phyloP scores from a whole-genome alignment of 257 asterid genomes.

The Solanum infundibuliforme region DNA sequence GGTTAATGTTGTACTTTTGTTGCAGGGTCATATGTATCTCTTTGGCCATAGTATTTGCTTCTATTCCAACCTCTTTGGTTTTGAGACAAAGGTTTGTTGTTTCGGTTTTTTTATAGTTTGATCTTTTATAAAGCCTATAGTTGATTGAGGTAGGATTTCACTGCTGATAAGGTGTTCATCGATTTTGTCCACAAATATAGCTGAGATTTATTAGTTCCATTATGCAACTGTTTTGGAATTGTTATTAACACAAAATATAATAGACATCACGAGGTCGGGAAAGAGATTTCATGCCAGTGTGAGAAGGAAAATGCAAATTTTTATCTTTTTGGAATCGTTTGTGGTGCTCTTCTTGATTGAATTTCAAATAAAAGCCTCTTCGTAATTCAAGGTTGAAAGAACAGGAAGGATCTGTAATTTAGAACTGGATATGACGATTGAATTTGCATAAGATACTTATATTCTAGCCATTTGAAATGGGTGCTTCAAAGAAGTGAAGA shows the following conservation, averaged over 20 bases:
- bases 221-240: neutral
- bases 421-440: neutral
- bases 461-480: neutral
- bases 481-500: neutral
- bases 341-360: neutral
- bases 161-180: neutral
- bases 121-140: neutral
- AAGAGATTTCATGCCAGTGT: neutral
- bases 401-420: neutral
- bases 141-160: neutral
- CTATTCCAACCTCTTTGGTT: slow-evolving; percentile 91
- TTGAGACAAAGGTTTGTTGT: slow-evolving; percentile 83
- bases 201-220: neutral
- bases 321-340: neutral
- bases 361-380: neutral
- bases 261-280: neutral
- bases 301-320: neutral
- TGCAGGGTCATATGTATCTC: slow-evolving; percentile 96
- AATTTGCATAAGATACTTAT: neutral
- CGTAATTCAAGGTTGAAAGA: neutral
- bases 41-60: slow-evolving; percentile 82
- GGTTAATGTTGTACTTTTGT: slow-evolving; percentile 9
- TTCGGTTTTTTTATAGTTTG: neutral
- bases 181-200: neutral
- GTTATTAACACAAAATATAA: neutral